Conservation (phyloP, 129 eudicot species). For the Escallonia rubra region DNA sequence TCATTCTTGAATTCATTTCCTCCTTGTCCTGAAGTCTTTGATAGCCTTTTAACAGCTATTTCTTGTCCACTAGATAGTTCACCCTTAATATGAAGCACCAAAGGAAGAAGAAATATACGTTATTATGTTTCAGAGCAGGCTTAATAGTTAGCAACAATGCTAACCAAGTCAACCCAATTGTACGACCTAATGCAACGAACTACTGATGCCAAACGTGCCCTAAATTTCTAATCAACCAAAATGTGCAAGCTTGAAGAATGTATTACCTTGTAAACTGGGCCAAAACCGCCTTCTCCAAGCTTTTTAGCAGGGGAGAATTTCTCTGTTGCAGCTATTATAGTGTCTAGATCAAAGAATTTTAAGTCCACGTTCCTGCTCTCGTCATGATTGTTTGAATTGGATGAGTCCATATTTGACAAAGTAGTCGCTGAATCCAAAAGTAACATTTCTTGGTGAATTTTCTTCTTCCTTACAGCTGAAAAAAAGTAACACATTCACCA, state of each 20-base stretch:
- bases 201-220: too few species aligned
- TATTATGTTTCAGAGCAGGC: too few species aligned
- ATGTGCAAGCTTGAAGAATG: not conserved
- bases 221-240: too few species aligned
- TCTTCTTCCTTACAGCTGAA: not conserved
- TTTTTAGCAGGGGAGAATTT: conserved; percentile 20
- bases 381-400: not conserved
- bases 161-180: too few species aligned
- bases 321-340: conserved; percentile 14
- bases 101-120: too few species aligned
- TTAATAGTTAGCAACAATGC: too few species aligned
- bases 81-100: not conserved
- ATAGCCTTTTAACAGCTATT: conserved; percentile 1
- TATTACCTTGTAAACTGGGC: conserved; percentile 31
- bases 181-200: too few species aligned
- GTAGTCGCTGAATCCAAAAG: not conserved
- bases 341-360: conserved; percentile 11
- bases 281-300: conserved; percentile 31
- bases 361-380: conserved; percentile 4
- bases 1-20: not conserved
- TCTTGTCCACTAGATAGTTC: not conserved
- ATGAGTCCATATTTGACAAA: not conserved
- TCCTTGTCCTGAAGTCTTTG: conserved; percentile 3
- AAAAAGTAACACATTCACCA: not conserved
- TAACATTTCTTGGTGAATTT: conserved; percentile 12